Conservation (phyloP, 2,329 filamentous ascomycete species). For the Ophiostoma tasmaniense region DNA sequence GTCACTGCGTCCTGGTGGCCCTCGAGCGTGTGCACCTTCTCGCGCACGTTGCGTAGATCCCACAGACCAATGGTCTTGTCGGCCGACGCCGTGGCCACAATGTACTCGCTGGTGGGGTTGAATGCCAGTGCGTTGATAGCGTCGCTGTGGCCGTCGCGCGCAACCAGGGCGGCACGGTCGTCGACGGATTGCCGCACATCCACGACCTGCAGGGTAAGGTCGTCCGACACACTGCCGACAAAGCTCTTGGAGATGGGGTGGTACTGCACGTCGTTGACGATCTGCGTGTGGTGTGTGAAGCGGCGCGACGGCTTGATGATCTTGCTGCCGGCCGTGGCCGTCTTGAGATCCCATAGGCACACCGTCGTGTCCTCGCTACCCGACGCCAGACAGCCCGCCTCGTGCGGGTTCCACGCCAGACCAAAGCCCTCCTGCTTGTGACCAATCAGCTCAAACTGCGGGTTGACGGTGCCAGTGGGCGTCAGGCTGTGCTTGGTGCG, state of each 20-base stretch:
- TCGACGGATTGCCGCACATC: slow-evolving; percentile 66
- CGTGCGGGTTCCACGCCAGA: slow-evolving; percentile 82
- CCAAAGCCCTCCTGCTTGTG: slow-evolving; percentile 88
- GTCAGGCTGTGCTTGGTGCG: slow-evolving; percentile 82
- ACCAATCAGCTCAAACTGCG: slow-evolving; percentile 76
- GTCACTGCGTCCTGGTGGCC: slow-evolving; percentile 86
- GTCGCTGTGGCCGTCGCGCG: slow-evolving; percentile 70
- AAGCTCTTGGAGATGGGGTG: slow-evolving; percentile 78
- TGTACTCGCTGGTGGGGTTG: slow-evolving; percentile 81
- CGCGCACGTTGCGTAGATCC: slow-evolving; percentile 85
- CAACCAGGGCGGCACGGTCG: slow-evolving; percentile 59
- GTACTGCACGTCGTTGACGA: slow-evolving; percentile 96
- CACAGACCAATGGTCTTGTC: slow-evolving; percentile 94
- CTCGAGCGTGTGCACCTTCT: slow-evolving; percentile 82
- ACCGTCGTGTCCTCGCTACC: slow-evolving; percentile 91
- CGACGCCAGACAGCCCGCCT: slow-evolving; percentile 72
- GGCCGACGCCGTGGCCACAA: slow-evolving; percentile 85
- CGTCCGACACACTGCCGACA: slow-evolving; percentile 90
- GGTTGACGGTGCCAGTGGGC: slow-evolving; percentile 65
- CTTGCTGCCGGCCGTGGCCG: slow-evolving; percentile 53
- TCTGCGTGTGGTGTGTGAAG: slow-evolving; percentile 80
- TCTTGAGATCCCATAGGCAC: slow-evolving; percentile 82
- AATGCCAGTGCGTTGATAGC: slow-evolving; percentile 95
- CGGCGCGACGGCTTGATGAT: slow-evolving; percentile 61
- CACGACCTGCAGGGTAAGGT: slow-evolving; percentile 84